phyloP scores from a whole-genome alignment of 2,329 filamentous ascomycete genomes.

The Thyridium curvatum region DNA sequence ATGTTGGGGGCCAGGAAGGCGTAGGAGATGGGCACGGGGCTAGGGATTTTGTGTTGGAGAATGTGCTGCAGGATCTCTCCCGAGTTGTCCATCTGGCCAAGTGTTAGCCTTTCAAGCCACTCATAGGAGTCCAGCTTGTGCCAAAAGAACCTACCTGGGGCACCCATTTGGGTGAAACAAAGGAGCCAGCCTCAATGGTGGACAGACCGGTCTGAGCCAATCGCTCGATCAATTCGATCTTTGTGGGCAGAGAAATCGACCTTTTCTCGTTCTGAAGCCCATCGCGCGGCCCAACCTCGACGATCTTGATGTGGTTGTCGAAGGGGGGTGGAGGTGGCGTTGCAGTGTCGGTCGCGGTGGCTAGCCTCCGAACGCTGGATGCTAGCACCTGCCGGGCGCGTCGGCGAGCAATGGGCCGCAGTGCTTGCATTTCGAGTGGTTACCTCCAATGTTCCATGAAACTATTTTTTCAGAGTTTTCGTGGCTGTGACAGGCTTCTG shows the following conservation, averaged over 20 bases:
- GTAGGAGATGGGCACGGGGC: constrained; percentile 57
- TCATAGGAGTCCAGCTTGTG: not conserved
- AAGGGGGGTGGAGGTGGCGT: constrained; percentile 12
- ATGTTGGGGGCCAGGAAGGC: constrained; percentile 76
- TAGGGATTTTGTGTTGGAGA: constrained; percentile 48
- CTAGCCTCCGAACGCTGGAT: constrained; percentile 23
- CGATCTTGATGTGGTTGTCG: constrained; percentile 52
- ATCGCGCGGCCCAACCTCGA: constrained; percentile 80
- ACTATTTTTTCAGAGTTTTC: too few relatives aligned
- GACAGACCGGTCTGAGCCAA: constrained; percentile 62
- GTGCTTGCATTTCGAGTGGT: not conserved
- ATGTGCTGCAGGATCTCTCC: constrained; percentile 67
- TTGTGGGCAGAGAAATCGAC: constrained; percentile 62
- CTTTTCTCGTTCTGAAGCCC: constrained; percentile 82
- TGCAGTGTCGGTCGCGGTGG: constrained; percentile 26
- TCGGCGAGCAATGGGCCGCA: not conserved
- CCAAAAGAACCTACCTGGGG: constrained; percentile 47
- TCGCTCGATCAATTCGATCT: constrained; percentile 68
- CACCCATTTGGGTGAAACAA: constrained; percentile 79
- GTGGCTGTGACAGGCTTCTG: too few relatives aligned
- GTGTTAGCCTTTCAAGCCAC: not conserved
- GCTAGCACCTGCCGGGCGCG: not conserved
- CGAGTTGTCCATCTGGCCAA: constrained; percentile 67
- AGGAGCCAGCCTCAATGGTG: constrained; percentile 75
- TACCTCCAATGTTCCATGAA: too few relatives aligned